phyloP scores from a whole-genome alignment of 345 rosid genomes.

The Crucihimalaya himalaica region DNA sequence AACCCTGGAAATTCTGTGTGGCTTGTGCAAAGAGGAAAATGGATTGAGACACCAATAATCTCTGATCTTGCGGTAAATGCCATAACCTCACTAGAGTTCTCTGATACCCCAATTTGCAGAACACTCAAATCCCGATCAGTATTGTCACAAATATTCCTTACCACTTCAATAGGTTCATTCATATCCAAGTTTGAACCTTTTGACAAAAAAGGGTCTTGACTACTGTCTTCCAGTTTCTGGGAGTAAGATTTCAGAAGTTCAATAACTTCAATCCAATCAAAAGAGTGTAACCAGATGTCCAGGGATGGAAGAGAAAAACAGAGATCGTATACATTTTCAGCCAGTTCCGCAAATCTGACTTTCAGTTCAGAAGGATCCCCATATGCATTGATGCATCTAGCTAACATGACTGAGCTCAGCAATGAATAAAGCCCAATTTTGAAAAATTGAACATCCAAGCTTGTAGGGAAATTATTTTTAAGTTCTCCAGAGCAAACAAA shows the following conservation, averaged over 20 bases:
- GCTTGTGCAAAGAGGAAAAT: constrained; percentile 52
- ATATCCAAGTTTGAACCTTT: constrained; percentile 29
- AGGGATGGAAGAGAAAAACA: constrained; percentile 68
- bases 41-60: constrained; percentile 54
- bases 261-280: constrained; percentile 60
- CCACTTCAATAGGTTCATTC: constrained; percentile 24
- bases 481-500: constrained; percentile 60
- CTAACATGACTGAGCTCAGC: constrained; percentile 55
- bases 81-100: constrained; percentile 28
- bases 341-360: constrained; percentile 49
- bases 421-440: constrained; percentile 55
- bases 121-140: constrained; percentile 33
- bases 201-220: constrained; percentile 27
- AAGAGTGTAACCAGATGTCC: constrained; percentile 66
- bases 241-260: constrained; percentile 44
- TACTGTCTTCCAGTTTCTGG: constrained; percentile 44
- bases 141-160: constrained; percentile 37
- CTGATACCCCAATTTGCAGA: constrained; percentile 37
- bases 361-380: constrained; percentile 52
- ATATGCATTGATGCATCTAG: constrained; percentile 49
- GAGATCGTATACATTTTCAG: constrained; percentile 45
- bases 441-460: constrained; percentile 52
- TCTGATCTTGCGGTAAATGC: constrained; percentile 50
- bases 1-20: constrained; percentile 39
- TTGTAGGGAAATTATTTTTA: constrained; percentile 47